Conservation (phyloP, 208 protist genomes). For the Crithidia acanthocephali region DNA sequence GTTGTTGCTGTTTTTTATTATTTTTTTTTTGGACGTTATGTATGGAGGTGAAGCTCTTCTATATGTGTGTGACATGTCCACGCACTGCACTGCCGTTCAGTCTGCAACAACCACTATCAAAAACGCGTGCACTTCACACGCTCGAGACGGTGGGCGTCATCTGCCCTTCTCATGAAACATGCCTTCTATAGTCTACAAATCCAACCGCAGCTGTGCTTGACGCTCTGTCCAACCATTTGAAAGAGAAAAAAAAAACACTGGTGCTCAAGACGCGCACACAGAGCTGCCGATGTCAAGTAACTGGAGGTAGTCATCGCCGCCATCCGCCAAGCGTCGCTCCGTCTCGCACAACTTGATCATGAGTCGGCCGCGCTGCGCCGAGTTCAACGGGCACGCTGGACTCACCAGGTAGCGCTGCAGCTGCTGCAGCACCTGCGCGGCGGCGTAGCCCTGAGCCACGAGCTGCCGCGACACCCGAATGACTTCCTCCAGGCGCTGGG, state of each 20-base stretch:
- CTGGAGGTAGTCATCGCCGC: conserved; percentile 88
- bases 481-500: conserved; percentile 59
- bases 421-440: conserved; percentile 74
- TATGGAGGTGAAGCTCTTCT: too few species aligned
- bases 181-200: background rate
- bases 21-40: background rate
- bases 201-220: background rate
- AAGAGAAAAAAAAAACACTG: too few species aligned
- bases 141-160: background rate
- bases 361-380: conserved; percentile 54
- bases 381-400: conserved; percentile 59
- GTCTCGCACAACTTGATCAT: conserved; percentile 83
- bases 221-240: background rate
- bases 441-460: conserved; percentile 76
- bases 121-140: too few species aligned
- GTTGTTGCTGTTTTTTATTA: too few species aligned
- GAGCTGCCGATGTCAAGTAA: conserved; percentile 81
- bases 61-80: too few species aligned
- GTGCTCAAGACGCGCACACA: conserved; percentile 31
- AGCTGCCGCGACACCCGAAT: conserved; percentile 59
- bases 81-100: too few species aligned
- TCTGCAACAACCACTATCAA: too few species aligned
- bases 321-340: conserved; percentile 78
- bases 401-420: conserved; percentile 79
- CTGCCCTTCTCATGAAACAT: too few species aligned